Base-by-base conservation (phyloP, 768 basidiomycete genomes). In the Leccinum arenicola region DNA sequence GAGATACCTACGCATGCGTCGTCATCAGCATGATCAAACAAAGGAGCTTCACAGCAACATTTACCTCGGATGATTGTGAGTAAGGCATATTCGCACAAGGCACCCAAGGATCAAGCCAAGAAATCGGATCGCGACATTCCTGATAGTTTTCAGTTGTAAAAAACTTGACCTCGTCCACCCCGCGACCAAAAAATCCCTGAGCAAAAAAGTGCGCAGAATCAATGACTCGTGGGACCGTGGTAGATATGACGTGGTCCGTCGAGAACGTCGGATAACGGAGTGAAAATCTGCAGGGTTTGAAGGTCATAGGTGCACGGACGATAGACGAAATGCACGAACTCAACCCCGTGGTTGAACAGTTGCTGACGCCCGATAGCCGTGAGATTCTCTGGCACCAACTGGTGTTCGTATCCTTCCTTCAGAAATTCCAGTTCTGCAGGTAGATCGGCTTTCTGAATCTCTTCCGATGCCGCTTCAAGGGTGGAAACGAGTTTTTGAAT, bases 171-270 rank as follows among this genome's bases (percentile, higher is more conserved):
- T 64, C 52, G 3, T 66, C 52, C 45, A 73, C 68, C 6, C 49
- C 60, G 0, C 70, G 68, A 4, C 77, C 78, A 56, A 77, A 76
- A 62, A 76, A 74, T 4, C 77, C 78, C 52, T 69, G 65, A 52
- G 68, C 64, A 58, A 79, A 80, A 70, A 75, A 78, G 61, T 73
- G 66, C 9, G 78, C 70, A 14, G 76, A 76, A 57, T 80, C 77
- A 15, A 76, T 62, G 36, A 79, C 75, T 57, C 70, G 64, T 23
- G 25, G 61, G 1, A 61, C 45, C 0, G 36, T 19, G 11, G 64
- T 66, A 8, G 67, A 65, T 14, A 65, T 51, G 10, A 63, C 25
- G 1, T 27, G 50, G 2, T 65, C 50, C 9, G 69, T 64, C 17
- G 51, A 50, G 48, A 66, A 61, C 1, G 51, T 54, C 11, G 72